Conservation (phyloP, 169 alveolate genomes). For the Blepharisma undulans region DNA sequence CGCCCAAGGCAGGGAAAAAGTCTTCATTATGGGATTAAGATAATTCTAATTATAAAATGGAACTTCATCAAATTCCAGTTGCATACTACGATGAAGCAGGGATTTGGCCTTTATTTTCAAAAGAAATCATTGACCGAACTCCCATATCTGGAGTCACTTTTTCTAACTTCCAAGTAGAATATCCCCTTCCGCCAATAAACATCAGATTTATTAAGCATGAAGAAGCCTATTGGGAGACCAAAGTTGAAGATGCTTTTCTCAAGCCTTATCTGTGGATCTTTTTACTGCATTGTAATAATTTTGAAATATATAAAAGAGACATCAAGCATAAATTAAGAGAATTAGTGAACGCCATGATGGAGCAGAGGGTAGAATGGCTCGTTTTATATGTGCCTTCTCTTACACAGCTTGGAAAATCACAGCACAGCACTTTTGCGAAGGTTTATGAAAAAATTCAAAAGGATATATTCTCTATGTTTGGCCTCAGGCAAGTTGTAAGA, state of each 20-base stretch:
- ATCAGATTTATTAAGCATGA: not conserved
- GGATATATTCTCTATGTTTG: constrained; percentile 14
- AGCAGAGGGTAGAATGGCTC: constrained; percentile 21
- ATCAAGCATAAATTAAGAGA: constrained; percentile 4
- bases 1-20: not conserved
- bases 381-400: not conserved
- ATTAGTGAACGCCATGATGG: not conserved
- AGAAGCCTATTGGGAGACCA: constrained; percentile 5
- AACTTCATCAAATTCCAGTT: not conserved
- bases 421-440: not conserved
- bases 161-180: not conserved
- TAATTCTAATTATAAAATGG: constrained; percentile 6
- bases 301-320: not conserved
- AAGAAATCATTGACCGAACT: not conserved
- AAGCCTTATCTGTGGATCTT: constrained; percentile 34
- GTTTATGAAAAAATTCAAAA: not conserved
- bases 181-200: not conserved
- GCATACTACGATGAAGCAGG: constrained; percentile 32
- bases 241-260: not conserved
- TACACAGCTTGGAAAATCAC: not conserved
- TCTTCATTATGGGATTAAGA: not conserved
- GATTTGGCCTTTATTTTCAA: not conserved
- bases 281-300: not conserved
- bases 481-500: not conserved
- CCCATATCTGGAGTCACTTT: not conserved